Evolutionary conservation across 2,329 filamentous ascomycete species (phyloP), one percentile per base, ranked within the genome.

Genomic region (Aspergillus sp.): DNA sequence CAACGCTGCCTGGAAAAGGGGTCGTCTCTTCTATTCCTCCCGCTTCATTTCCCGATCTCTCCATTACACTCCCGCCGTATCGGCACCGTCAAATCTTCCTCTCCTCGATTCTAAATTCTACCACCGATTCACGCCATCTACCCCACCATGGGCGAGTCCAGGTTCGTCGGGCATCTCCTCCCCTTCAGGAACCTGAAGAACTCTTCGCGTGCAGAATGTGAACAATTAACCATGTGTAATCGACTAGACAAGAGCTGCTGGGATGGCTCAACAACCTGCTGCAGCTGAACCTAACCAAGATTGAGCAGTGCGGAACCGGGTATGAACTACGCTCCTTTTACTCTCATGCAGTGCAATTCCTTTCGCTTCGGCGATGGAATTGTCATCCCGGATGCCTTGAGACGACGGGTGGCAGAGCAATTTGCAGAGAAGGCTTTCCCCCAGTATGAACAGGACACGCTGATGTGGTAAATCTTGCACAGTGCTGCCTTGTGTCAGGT

Each of bases 241-340:
- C 65, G 60, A 50, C 36, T 52, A 98, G 95, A 84, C 95, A 99
- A 81, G 95, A 99, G 82, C 87, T 99, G 70, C 84, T 99, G 70
- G 86, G 88, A 81, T 99, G 95, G 95, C 84, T 98, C 68, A 99
- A 99, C 84, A 94, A 91, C 84, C 90, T 99, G 64, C 88, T 99
- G 54, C 92, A 97, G 82, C 89, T 99, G 73, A 99, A 98, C 82
- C 88, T 99, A 72, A 98, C 90, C 72, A 98, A 97, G 81, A 92
- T 99, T 76, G 95, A 99, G 82, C 95, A 99, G 85, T 98, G 94
- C 78, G 95, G 95, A 77, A 98, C 94, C 73, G 95, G 94, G 94
- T 98, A 88, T 70, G 84, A 65, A 63, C 54, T 16, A 22, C 50
- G 64, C 59, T 60, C 50, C 55, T 61, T 56, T 39, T 46, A 26